These are phyloP conservation scores for Arabidopsis suecica DNA, from an alignment of 345 rosid genomes.

Conservation along the genomic window DNA sequence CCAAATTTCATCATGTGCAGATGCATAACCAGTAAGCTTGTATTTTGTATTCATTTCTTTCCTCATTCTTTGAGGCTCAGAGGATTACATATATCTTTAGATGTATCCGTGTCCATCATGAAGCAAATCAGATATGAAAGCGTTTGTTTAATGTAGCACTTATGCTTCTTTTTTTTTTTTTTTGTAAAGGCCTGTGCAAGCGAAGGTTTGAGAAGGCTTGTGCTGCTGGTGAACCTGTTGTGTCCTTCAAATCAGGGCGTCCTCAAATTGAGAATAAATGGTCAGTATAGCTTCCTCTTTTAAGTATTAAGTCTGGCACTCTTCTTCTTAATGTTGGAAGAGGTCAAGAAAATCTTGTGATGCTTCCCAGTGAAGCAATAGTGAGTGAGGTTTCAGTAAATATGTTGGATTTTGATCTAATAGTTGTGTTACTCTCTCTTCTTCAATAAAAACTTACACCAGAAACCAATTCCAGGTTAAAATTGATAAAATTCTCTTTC, in stretches of 20 bases:
- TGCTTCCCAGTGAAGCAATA: constrained; percentile 6
- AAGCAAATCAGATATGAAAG: constrained; percentile 8
- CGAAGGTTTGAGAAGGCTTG: constrained; percentile 71
- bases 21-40: constrained; percentile 79
- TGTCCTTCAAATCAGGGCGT: constrained; percentile 65
- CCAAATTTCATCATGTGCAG: constrained; percentile 72
- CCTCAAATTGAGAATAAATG: constrained; percentile 80
- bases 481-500: constrained; percentile 29
- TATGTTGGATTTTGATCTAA: constrained; percentile 5
- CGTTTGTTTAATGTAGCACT: not conserved
- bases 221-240: constrained; percentile 63
- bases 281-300: constrained; percentile 48
- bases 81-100: constrained; percentile 5
- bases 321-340: constrained; percentile 22
- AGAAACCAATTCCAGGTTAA: constrained; percentile 26
- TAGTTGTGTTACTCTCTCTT: constrained; percentile 14
- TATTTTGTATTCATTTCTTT: constrained; percentile 25
- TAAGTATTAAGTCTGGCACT: constrained; percentile 25
- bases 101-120: constrained; percentile 1
- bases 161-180: constrained; percentile 2
- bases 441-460: constrained; percentile 2
- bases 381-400: constrained; percentile 21
- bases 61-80: not conserved
- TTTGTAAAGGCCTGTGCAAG: constrained; percentile 73
- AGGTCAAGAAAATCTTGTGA: constrained; percentile 6